phyloP scores from a whole-genome alignment of 495 filamentous ascomycete genomes.

The Penicillium canescens region DNA sequence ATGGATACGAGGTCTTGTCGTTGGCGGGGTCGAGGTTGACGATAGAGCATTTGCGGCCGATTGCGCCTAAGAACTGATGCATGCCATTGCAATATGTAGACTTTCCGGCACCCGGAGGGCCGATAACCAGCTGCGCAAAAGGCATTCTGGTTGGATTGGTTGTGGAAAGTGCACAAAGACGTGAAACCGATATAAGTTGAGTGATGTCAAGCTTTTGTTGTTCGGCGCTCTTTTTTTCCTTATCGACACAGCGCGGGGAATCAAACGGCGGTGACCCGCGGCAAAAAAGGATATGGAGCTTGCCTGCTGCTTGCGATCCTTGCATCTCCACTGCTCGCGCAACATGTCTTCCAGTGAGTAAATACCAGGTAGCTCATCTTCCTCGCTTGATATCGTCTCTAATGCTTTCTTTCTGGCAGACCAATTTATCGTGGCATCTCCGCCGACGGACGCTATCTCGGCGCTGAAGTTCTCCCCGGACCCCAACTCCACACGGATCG shows the following conservation, averaged over 20 bases:
- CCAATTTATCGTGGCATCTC: conserved; percentile 50
- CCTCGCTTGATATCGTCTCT: conserved; percentile 6
- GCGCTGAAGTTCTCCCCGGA: conserved; percentile 79
- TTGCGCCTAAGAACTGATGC: conserved; percentile 95
- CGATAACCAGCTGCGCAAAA: conserved; percentile 79
- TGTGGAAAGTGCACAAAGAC: not conserved
- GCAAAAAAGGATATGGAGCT: conserved; percentile 42
- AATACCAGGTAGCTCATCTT: not conserved
- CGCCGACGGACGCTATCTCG: conserved; percentile 88
- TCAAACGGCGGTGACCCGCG: conserved; percentile 25
- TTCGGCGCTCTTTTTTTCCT: conserved; percentile 17
- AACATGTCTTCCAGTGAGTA: conserved; percentile 44
- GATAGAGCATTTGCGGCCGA: conserved; percentile 89
- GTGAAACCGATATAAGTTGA: not conserved
- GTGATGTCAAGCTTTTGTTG: not conserved
- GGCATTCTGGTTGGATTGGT: conserved; percentile 44
- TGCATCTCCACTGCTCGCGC: conserved; percentile 13
- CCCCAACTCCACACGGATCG: conserved; percentile 62
- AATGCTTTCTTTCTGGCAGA: conserved; percentile 25
- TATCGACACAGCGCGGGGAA: conserved; percentile 35
- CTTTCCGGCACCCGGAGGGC: conserved; percentile 91
- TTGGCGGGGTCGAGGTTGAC: conserved; percentile 98
- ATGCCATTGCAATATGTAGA: conserved; percentile 98
- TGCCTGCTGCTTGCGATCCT: conserved; percentile 21
- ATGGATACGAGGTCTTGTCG: conserved; percentile 64